Conservation (phyloP, 768 basidiomycete genomes). For the Strobilomyces dryophilus region DNA sequence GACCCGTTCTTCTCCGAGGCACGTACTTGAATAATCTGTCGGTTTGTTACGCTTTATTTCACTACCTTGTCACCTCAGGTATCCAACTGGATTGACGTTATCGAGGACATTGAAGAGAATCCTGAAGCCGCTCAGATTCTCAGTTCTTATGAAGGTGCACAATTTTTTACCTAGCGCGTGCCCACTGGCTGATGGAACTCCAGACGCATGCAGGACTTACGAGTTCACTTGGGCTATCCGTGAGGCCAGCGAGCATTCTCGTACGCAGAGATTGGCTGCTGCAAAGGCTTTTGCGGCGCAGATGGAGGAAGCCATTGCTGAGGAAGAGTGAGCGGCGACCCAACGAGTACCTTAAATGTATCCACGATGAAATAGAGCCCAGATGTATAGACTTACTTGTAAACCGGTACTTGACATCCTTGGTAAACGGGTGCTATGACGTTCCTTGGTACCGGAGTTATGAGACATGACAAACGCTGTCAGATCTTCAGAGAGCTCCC, state of each 20-base stretch:
- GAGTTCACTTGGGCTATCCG: constrained; percentile 95
- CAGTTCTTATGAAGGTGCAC: constrained; percentile 77
- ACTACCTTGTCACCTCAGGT: constrained; percentile 32
- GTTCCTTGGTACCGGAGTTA: neutral
- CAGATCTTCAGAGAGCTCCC: neutral
- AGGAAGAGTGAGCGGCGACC: constrained; percentile 21
- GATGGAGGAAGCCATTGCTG: constrained; percentile 24
- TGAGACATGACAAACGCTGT: neutral
- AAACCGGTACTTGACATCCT: neutral
- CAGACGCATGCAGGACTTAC: constrained; percentile 85
- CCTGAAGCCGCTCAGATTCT: constrained; percentile 77
- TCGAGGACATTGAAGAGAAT: constrained; percentile 88
- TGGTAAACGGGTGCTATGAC: neutral
- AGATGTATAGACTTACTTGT: constrained; percentile 1
- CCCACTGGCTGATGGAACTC: neutral
- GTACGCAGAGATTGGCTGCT: constrained; percentile 41
- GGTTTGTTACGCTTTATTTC: neutral
- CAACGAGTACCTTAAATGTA: neutral
- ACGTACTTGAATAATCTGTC: neutral
- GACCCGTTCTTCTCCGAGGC: constrained; percentile 94
- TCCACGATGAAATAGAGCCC: neutral
- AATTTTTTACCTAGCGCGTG: neutral
- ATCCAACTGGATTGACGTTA: constrained; percentile 83
- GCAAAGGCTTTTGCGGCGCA: constrained; percentile 27
- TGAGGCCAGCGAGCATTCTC: constrained; percentile 66